Base-by-base conservation (phyloP, 805 yeast species). In the Kazachstania viticola region DNA sequence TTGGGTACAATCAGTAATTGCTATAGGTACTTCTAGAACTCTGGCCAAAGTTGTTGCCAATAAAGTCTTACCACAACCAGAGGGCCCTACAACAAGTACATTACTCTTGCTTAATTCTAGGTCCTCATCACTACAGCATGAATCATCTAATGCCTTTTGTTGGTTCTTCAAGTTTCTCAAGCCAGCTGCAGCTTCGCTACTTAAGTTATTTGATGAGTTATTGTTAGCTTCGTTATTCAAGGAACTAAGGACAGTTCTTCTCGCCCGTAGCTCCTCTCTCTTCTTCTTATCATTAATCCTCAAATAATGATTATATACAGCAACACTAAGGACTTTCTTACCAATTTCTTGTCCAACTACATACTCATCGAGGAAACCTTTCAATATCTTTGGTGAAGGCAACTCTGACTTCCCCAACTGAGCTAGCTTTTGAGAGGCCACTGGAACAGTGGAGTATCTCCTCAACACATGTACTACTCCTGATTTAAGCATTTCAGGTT, bases 61-160 rank as follows among this genome's bases (percentile, higher is more conserved):
- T 12, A 72, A 45, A 0, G 79, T 73, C 45, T 73, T 73, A 14
- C 79, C 79, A 3, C 75, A 66, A 1, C 79, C 79, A 5, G 75
- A 68, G 0, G 79, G 79, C 0, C 79, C 79, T 7, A 73, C 50
- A 2, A 73, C 49, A 28, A 73, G 42, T 2, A 73, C 65, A 48
- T 73, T 73, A 19, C 77, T 68, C 39, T 73, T 73, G 32, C 70
- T 71, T 28, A 72, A 45, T 29, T 65, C 68, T n/a, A 70, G 55
- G 28, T 59, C 59, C 1, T 61, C 62, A 31, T 61, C 65, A 13
- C 44, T 44, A 4, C 35, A 30, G n/a, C 44, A 41, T 5, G 34
- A 30, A 8, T 45, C 45, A n/a, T 48, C 28, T 9, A 31, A 25
- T 4, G 31, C 23, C 2, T 50, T 46, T 13, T 58, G 39, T 32